Evolutionary conservation across 164 flowering plant species (phyloP), one percentile per base, ranked within the genome.

Genomic region (Warburgia ugandensis): DNA sequence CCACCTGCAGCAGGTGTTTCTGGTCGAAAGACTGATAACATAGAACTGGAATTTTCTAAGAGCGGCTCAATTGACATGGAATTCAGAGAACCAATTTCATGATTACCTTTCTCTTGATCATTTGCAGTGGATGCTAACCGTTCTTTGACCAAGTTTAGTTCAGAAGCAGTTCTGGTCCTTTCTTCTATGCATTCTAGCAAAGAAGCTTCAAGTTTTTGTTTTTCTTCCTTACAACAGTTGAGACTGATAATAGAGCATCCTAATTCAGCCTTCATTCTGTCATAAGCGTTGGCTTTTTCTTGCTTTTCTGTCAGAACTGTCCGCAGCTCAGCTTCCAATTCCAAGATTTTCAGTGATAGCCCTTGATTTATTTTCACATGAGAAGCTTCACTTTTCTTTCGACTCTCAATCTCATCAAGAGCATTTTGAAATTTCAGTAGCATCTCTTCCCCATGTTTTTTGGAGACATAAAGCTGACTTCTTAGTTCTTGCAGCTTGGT

Each of bases 201-300:
- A 54, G 79, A 76, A 49, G 63, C 62, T 72, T 80, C 91, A 46
- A 94, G 78, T 63, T 74, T 76, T 56, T 75, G 72, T 50, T 86
- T 89, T 67, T 94, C 99, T 67, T 89, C 94, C 71, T 77, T 89
- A 47, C 97, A 86, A 65, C 95, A 88, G 39, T 88, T 94, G 11
- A 92, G 86, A 69, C 83, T 81, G 56, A 92, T 72, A 29, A 73
- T 52, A 21, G 89, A 77, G 67, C 96, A 88, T 30, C 88, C 99
- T 50, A 86, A 53, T 66, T 88, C 96, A 50, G 95, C 90, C 73
- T 83, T 83, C 73, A 80, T 62, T 39, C 69, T 50, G 48, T 92
- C 96, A 71, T 67, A 77, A 45, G 72, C 76, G 13, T 70, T 81
- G 28, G 55, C 55, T 49, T 61, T 80, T 60, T 91, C 96, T 52